Base-by-base conservation (phyloP, 2,329 filamentous ascomycete species). In the Falciphora oryzae region DNA sequence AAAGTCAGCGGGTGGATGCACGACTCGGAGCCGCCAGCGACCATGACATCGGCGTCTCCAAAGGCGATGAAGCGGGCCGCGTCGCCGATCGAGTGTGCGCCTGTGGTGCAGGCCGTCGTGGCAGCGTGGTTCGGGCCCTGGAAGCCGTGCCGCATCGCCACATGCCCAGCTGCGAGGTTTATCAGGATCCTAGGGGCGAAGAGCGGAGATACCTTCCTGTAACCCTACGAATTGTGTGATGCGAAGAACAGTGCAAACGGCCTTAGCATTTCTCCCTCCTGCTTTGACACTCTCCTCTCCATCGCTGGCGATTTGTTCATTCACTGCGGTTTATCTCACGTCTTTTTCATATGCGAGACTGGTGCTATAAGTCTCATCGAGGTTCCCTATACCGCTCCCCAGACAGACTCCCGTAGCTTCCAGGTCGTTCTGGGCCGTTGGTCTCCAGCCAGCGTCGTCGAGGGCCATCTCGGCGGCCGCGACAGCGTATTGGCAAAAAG, bases 1-100 rank as follows among this genome's bases (percentile, higher is more conserved):
- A 98, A 90, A 1, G 94, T 91, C 58, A 99, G 82, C 13, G 95
- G 95, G 73, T 99, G 94, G 65, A 99, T 94, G 75, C 95, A 99
- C 0, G 94, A 93, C 76, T 99, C 95, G 11, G 94, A 87, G 32
- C 94, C 94, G 57, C 95, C 95, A n/a, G 95, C 93, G 11, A 99
- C 79, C 93, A 99, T 98, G 64, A 98, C 89, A 75, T 97, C 85
- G 59, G 94, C 94, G 74, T 98, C 94, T 8, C 93, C 93, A 72
- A 88, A 89, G n/a, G 89, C 86, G 67, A 99, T 94, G 74, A 97
- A 92, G 25, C 94, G 87, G n/a, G 91, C 89, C 7, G 95, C 95
- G 75, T 99, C 95, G 25, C 94, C 95, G 62, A 99, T 89, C 1
- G 93, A 93, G 78, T 99, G 95, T 1, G 94, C 92, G 14, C 95